Conservation (phyloP, 495 filamentous ascomycete genomes). For the Tuber microsphaerosporum region DNA sequence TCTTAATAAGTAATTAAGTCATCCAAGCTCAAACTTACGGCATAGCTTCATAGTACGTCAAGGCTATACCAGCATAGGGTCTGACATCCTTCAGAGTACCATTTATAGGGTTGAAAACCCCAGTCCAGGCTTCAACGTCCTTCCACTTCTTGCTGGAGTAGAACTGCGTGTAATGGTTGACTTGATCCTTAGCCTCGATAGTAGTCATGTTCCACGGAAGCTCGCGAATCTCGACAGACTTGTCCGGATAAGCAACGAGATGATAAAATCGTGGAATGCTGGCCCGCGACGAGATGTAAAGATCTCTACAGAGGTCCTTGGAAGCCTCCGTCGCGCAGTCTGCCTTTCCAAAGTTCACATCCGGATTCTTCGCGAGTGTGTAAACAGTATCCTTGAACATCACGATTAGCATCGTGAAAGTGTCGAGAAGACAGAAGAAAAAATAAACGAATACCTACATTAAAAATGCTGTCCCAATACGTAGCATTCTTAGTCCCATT, state of each 20-base stretch:
- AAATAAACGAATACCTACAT: conserved; percentile 19
- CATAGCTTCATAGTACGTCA: conserved; percentile 27
- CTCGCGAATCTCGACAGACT: conserved; percentile 26
- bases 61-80: conserved; percentile 18
- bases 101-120: conserved; percentile 59
- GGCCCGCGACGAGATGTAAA: conserved; percentile 27
- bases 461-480: conserved; percentile 36
- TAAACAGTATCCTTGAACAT: conserved; percentile 18
- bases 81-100: conserved; percentile 43
- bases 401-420: conserved; percentile 11
- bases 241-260: conserved; percentile 33
- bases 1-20: not conserved
- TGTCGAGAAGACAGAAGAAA: not conserved
- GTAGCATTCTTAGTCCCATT: conserved; percentile 37
- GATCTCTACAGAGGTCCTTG: conserved; percentile 27
- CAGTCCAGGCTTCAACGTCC: conserved; percentile 52
- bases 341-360: conserved; percentile 36
- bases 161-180: conserved; percentile 41
- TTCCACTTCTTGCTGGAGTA: conserved; percentile 56
- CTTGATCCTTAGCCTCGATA: conserved; percentile 14
- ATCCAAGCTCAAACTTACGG: conserved; percentile 9
- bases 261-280: conserved; percentile 37
- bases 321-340: conserved; percentile 31
- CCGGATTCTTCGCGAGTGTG: conserved; percentile 19
- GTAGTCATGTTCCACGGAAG: conserved; percentile 20